Evolutionary conservation across 192 early-diverging fungal genomes (phyloP).

Genomic region (Podila verticillata): DNA sequence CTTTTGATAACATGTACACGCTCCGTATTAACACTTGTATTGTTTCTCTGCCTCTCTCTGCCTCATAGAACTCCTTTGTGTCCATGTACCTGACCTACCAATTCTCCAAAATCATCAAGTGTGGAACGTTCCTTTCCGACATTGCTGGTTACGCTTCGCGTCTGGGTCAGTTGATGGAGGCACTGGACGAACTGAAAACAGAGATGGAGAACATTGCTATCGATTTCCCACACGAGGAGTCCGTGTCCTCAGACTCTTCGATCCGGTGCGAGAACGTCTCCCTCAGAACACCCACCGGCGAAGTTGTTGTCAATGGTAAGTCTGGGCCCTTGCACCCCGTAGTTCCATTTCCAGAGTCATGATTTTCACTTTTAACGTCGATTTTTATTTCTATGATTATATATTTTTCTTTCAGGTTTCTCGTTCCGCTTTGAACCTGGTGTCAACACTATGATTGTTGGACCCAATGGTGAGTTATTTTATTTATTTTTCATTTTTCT

Average conservation of each 20-base stretch:
- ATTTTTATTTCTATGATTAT: not conserved
- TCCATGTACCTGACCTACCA: conserved; percentile 86
- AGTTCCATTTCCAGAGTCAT: not conserved
- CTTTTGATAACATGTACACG: no score
- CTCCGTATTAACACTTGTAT: no score
- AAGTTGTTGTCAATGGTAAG: conserved; percentile 26
- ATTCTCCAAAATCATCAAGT: conserved; percentile 77
- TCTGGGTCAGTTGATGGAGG: conserved; percentile 83
- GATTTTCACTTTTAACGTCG: not conserved
- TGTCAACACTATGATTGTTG: conserved; percentile 72
- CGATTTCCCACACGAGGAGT: conserved; percentile 55
- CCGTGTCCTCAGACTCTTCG: conserved; percentile 29
- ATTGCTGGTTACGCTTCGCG: conserved; percentile 87
- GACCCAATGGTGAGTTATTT: conserved; percentile 73
- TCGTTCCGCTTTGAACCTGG: conserved; percentile 59
- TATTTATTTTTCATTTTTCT: not conserved
- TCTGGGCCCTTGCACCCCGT: not conserved
- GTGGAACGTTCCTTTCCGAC: conserved; percentile 75
- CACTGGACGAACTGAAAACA: conserved; percentile 62
- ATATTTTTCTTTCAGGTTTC: conserved; percentile 51
- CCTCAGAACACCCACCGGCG: conserved; percentile 31
- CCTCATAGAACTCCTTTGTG: conserved; percentile 73
- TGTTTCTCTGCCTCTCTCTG: not conserved
- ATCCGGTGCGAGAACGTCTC: conserved; percentile 38
- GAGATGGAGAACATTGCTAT: conserved; percentile 60